phyloP scores from a whole-genome alignment of 2,329 filamentous ascomycete species.

The Colletotrichum zoysiae region DNA sequence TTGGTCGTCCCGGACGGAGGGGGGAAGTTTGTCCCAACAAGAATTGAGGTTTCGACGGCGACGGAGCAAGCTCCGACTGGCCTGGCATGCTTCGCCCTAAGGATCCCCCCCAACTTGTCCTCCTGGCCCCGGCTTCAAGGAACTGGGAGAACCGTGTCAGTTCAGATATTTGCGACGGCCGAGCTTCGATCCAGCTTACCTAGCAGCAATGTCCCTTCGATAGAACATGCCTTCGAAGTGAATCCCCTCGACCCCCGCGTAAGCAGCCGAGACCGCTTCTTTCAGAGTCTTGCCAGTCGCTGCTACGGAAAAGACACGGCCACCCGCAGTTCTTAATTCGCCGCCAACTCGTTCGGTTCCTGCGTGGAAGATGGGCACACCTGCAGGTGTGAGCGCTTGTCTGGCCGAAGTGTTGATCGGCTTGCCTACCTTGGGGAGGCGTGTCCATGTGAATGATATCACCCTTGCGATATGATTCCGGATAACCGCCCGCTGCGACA shows the following conservation, averaged over 20 bases:
- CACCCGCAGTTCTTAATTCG: constrained; percentile 82
- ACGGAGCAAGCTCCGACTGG: constrained; percentile 5
- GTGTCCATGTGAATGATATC: constrained; percentile 60
- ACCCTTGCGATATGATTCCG: constrained; percentile 86
- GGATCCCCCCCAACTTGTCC: constrained; percentile 5
- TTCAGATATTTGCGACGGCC: not conserved
- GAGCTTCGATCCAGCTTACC: constrained; percentile 4
- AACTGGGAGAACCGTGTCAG: constrained; percentile 1
- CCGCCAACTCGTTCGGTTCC: constrained; percentile 78
- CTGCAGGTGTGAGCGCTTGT: no score
- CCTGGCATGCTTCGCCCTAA: not conserved
- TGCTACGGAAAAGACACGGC: constrained; percentile 93
- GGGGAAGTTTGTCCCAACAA: constrained; percentile 8
- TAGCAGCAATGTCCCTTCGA: constrained; percentile 86
- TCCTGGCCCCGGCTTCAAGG: constrained; percentile 1
- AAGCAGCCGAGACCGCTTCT: constrained; percentile 88
- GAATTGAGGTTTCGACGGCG: not conserved
- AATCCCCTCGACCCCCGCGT: constrained; percentile 83
- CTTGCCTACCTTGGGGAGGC: constrained; percentile 49
- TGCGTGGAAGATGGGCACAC: constrained; percentile 89
- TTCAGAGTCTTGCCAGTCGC: constrained; percentile 79
- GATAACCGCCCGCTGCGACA: constrained; percentile 93
- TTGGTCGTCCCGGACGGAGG: not conserved
- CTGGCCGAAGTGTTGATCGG: no score
- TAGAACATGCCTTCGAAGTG: constrained; percentile 92